Evolutionary conservation across 495 filamentous ascomycete genomes (phyloP).

Genomic region (Neurospora tetraspora): DNA sequence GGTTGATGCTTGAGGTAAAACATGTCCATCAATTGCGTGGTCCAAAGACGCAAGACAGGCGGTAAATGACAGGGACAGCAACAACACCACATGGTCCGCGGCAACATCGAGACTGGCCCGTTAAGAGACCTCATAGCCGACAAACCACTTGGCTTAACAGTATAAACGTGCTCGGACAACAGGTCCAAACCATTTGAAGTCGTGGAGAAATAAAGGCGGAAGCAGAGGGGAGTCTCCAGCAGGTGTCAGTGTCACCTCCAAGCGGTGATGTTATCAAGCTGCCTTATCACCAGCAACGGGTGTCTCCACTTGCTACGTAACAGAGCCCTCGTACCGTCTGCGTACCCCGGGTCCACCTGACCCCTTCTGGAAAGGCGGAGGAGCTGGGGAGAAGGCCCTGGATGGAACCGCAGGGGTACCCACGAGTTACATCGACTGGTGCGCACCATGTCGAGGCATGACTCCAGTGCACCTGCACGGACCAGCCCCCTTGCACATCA

Average conservation of each 20-base stretch:
- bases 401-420: conserved; percentile 4
- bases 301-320: conserved; percentile 1
- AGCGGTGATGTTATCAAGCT: conserved; percentile 17
- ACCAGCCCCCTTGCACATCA: conserved; percentile 13
- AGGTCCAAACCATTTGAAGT: neutral
- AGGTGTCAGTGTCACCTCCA: neutral
- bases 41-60: conserved; percentile 9
- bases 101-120: neutral
- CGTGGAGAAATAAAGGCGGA: neutral
- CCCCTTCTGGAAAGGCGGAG: neutral
- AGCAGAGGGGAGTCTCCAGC: neutral
- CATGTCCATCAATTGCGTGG: neutral
- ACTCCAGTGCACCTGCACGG: neutral
- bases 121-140: neutral
- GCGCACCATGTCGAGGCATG: neutral
- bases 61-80: conserved; percentile 11
- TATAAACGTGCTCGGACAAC: neutral
- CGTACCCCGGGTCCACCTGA: conserved; percentile 5
- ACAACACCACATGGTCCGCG: neutral
- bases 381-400: neutral
- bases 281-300: neutral
- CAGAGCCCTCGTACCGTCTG: conserved; percentile 5
- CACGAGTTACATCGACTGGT: conserved; percentile 3
- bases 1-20: neutral
- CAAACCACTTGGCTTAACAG: neutral